Evolutionary conservation across 441 rosid species (phyloP).

Genomic region (Lepidium campestre): DNA sequence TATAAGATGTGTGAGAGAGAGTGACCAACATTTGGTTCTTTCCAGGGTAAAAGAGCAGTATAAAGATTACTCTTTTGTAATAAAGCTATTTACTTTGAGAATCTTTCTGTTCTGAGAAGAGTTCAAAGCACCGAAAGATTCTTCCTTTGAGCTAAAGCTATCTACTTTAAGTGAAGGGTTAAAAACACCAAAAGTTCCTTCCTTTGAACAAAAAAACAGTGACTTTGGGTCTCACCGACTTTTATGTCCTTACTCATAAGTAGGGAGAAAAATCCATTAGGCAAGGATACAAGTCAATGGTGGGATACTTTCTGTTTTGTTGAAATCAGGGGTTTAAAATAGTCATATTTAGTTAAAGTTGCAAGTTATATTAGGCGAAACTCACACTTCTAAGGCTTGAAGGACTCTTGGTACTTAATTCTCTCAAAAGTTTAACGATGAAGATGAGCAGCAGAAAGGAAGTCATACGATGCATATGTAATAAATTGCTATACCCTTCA

Average conservation of each 20-base stretch:
- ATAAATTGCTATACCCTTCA: conserved; percentile 70
- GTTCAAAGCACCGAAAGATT: conserved; percentile 4
- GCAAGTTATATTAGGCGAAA: neutral
- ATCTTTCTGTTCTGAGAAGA: neutral
- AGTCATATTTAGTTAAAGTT: neutral
- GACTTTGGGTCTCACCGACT: neutral
- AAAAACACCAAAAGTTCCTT: conserved; percentile 8
- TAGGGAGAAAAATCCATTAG: neutral
- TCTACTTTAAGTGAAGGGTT: neutral
- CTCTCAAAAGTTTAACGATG: neutral
- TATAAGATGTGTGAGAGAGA: neutral
- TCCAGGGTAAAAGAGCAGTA: neutral
- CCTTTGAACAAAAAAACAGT: neutral
- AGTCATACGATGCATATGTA: neutral
- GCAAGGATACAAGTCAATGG: neutral
- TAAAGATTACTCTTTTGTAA: neutral
- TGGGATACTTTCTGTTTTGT: neutral
- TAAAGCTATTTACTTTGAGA: conserved; percentile 13
- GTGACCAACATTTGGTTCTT: neutral
- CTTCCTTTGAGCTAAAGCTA: conserved; percentile 18
- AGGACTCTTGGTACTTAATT: neutral
- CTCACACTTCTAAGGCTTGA: neutral
- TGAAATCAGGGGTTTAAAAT: neutral
- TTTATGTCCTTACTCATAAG: neutral
- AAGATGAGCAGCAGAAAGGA: neutral